Percentiles rank a stretch among this genome's conserved stretches.
phyloP scores from a whole-genome alignment of 2,329 filamentous ascomycete species.

The Zymoseptoria ardabiliae region DNA sequence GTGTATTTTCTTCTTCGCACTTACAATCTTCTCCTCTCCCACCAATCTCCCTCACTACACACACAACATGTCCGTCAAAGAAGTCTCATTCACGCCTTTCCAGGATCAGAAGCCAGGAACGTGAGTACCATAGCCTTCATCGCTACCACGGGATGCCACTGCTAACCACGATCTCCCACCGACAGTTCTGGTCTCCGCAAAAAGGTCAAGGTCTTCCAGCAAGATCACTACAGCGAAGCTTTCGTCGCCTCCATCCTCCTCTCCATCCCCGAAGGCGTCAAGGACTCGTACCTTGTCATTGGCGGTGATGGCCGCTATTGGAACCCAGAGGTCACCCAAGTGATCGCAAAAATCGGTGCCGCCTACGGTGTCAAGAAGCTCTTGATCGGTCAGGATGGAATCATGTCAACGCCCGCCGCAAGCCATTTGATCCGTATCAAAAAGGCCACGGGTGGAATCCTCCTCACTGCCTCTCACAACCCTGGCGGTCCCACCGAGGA shows the following conservation, averaged over 20 bases:
- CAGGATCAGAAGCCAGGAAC: conserved; percentile 98
- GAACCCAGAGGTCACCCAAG: conserved; percentile 92
- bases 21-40: background rate
- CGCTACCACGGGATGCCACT: background rate
- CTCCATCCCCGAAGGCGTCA: conserved; percentile 87
- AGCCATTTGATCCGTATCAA: conserved; percentile 93
- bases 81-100: conserved; percentile 77
- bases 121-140: conserved; percentile 52
- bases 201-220: conserved; percentile 96
- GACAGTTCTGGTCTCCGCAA: conserved; percentile 91
- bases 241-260: conserved; percentile 92
- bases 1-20: background rate
- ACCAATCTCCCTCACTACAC: conserved; percentile 5
- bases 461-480: conserved; percentile 96
- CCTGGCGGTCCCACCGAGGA: conserved; percentile 94
- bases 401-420: conserved; percentile 91
- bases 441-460: conserved; percentile 91
- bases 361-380: conserved; percentile 99
- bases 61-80: conserved; percentile 61
- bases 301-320: conserved; percentile 95
- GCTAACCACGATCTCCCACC: background rate
- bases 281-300: conserved; percentile 88
- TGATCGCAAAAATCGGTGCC: conserved; percentile 94
- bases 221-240: conserved; percentile 90
- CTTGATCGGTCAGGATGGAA: conserved; percentile 89